These are phyloP conservation scores for Russula griseocarnosa DNA, from an alignment of 768 basidiomycete genomes.

Conservation along the genomic window DNA sequence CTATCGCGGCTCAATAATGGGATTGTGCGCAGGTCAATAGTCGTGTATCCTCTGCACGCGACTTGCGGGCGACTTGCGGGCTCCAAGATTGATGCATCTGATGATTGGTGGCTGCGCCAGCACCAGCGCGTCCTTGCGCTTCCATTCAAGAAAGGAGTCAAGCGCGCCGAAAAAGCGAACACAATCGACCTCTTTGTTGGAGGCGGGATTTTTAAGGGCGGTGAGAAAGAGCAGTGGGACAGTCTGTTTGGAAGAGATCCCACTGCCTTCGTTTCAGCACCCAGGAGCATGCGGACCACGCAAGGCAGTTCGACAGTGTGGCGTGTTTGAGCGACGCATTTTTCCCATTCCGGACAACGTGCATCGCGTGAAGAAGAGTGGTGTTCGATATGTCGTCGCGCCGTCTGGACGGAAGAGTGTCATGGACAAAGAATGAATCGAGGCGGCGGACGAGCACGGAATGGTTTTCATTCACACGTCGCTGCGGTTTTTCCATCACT, in stretches of 20 bases:
- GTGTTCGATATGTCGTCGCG: constrained; percentile 88
- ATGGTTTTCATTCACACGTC: constrained; percentile 91
- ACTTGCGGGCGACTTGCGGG: too few species aligned
- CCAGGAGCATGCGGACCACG: constrained; percentile 74
- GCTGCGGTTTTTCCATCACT: constrained; percentile 89
- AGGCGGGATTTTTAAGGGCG: constrained; percentile 82
- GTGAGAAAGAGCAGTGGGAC: constrained; percentile 91
- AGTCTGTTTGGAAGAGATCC: constrained; percentile 70
- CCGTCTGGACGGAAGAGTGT: constrained; percentile 92
- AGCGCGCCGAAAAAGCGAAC: constrained; percentile 97
- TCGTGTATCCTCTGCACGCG: constrained; percentile 99
- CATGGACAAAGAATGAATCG: constrained; percentile 96
- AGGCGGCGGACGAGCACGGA: constrained; percentile 88
- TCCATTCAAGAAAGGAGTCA: constrained; percentile 96
- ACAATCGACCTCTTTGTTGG: constrained; percentile 96
- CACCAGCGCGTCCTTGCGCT: constrained; percentile 89
- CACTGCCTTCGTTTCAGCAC: constrained; percentile 59
- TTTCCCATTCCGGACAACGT: constrained; percentile 99
- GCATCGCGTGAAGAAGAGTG: constrained; percentile 86
- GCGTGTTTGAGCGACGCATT: constrained; percentile 96
- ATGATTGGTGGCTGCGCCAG: constrained; percentile 98
- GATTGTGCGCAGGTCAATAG: constrained; percentile 96
- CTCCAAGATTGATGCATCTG: constrained; percentile 95
- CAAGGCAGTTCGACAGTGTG: constrained; percentile 70
- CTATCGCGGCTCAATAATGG: constrained; percentile 85